Evolutionary conservation across 2,329 filamentous ascomycete genomes (phyloP), one percentile per base, ranked within the genome.

Genomic region (Pyrenochaeta sp.): DNA sequence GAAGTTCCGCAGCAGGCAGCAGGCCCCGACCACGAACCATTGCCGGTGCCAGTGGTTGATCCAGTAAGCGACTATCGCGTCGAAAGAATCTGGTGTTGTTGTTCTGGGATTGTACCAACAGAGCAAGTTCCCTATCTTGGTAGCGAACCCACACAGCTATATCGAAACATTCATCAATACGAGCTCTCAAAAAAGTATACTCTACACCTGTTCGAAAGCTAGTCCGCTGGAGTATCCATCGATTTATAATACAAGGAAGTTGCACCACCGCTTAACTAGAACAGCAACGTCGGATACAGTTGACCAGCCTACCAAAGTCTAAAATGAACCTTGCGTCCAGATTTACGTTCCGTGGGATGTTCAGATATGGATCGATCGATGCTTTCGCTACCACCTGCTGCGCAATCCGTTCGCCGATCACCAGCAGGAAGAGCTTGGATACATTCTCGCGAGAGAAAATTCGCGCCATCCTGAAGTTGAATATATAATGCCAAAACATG

Each of bases 31-130:
- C 2, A 47, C 40, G 4, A 47, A 57, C 10, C 39, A 54, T 32
- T 71, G 68, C 48, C 64, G 56, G 8, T 72, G 68, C 43, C 59
- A 71, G 40, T 72, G 67, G 67, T 48, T 65, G 43, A 36, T 62
- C 10, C 60, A 67, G 49, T 68, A 25, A 65, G 36, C 12, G 10
- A 7, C 10, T 34, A 45, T 24, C 2, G 24, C 27, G 40, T 10
- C 3, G 10, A 10, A 12, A 9, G 27, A 24, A 46, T 32, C 27
- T 10, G 8, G 22, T 12, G 24, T 10, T 25, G 22, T 4, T 28
- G 42, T 28, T 27, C 24, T 27, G 6, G 42, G 4, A 5, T 24
- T 28, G 27, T 13, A 32, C 44, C 10, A 30, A 32, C 2, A 12
- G 15, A 7, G 19, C 10, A 30, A 32, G 13, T 3, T 47, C 22